Base-by-base conservation (phyloP, 331 rosid genomes). In the Acacia pycnantha region DNA sequence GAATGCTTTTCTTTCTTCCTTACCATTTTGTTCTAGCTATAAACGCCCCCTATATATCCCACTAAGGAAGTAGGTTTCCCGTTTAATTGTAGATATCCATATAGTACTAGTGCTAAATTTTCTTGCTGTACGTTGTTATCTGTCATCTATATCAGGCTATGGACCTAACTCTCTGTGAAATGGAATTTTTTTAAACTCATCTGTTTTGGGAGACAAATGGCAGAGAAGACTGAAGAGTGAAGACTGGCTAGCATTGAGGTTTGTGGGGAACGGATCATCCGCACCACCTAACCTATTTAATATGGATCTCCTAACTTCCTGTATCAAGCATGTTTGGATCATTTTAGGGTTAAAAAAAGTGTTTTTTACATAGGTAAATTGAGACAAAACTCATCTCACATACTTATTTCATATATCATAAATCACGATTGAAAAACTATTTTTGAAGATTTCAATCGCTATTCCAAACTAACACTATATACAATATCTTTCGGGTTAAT, bases 281-380 rank as follows among this genome's bases (percentile, higher is more conserved):
- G 9, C 69, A 62, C 40, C n/a, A 84, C 81, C 83, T 19, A 84
- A 44, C 83, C 47, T 74, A 76, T 74, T 79, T 79, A 79, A 73
- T 79, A 66, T 15, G 27, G 18, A 27, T 66, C 53, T 79, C 79
- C 82, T 1, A 37, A 71, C 74, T 7, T 13, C 70, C 50, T n/a
- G n/a, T n/a, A n/a, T n/a, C n/a, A n/a, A n/a, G n/a, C n/a, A n/a
- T n/a, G n/a, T n/a, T n/a, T n/a, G n/a, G n/a, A n/a, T n/a, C n/a
- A n/a, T n/a, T n/a, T n/a, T n/a, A n/a, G n/a, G n/a, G n/a, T n/a
- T n/a, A n/a, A n/a, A n/a, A n/a, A n/a, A n/a, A n/a, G n/a, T n/a
- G n/a, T n/a, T n/a, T n/a, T n/a, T n/a, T n/a, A n/a, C n/a, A n/a
- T n/a, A n/a, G n/a, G n/a, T n/a, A n/a, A n/a, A n/a, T n/a, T n/a